Evolutionary conservation across 2,329 filamentous ascomycete species (phyloP), one percentile per base, ranked within the genome.

Genomic region (Pyrenophora seminiperda): DNA sequence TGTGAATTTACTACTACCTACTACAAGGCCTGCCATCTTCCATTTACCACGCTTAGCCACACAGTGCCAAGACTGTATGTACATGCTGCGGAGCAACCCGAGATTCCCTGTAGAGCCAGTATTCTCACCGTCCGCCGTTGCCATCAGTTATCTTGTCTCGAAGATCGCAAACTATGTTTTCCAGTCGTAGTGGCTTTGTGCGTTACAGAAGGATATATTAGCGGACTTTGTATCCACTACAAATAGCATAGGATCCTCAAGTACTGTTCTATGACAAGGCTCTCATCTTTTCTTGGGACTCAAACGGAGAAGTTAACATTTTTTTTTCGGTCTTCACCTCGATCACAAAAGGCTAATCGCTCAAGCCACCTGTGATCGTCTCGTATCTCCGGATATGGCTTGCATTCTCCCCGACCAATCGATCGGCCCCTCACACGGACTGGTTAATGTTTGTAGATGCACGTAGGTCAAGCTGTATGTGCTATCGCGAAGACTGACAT

Each of bases 321-420:
- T n/a, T n/a, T n/a, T n/a, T n/a, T n/a, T n/a, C n/a, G n/a, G n/a
- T n/a, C 20, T 41, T 17, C 31, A 31, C 29, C 13, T 38, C 43
- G 38, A 30, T 24, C 13, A 27, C 18, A 29, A 13, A 11, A 17
- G 34, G 34, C 29, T 24, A 41, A 22, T 37, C 17, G 33, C 17
- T 33, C 38, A n/a, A 38, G 30, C 34, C 33, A 18, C 44, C 29
- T 22, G 40, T 22, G 17, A 31, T 17, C 10, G 22, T 10, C 29
- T 19, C 15, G 44, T 36, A 52, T 43, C 7, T 48, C 13, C 44
- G 33, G 49, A 17, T 24, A 34, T 29, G 39, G 39, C 29, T 31
- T 47, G 30, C n/a, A 15, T 27, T 14, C 48, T 52, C 39, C 44
- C 49, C 49, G 22, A 11, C 49, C 49, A 48, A 52, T 52, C 29